phyloP scores from a whole-genome alignment of 345 rosid species.

The Salix dunnii region DNA sequence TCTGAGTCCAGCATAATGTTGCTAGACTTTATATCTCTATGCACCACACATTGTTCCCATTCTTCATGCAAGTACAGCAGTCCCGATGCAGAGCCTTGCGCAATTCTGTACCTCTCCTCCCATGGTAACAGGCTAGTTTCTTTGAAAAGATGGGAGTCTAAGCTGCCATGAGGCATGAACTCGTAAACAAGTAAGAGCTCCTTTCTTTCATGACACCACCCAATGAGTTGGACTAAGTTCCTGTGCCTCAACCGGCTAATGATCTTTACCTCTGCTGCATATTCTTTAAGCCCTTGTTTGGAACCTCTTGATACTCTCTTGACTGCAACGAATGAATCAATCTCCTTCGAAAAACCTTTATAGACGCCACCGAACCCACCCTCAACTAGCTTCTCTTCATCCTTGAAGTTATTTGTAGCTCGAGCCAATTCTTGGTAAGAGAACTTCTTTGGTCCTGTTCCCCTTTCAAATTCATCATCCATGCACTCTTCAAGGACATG shows the following conservation, averaged over 20 bases:
- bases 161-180: conserved; percentile 6
- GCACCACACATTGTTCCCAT: not conserved
- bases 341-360: too few relatives aligned
- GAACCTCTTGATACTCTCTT: not conserved
- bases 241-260: not conserved
- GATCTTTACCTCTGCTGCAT: not conserved
- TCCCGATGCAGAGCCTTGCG: not conserved
- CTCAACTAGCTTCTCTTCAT: conserved; percentile 23
- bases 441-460: conserved; percentile 23
- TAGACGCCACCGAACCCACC: too few relatives aligned
- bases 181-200: not conserved
- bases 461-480: conserved; percentile 16
- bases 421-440: too few relatives aligned
- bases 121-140: not conserved
- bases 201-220: conserved; percentile 6
- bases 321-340: too few relatives aligned
- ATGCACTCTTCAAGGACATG: not conserved
- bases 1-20: conserved; percentile 11
- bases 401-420: conserved; percentile 12
- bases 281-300: conserved; percentile 2
- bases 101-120: conserved; percentile 2
- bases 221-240: conserved; percentile 4
- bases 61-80: not conserved
- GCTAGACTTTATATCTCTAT: conserved; percentile 10
- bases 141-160: conserved; percentile 5